A percentile compares a stretch with the other conserved stretches of the same genome.
phyloP scores from a whole-genome alignment of 1,139 yeast genomes.

The Nakaseomyces kungkrabaensis region DNA sequence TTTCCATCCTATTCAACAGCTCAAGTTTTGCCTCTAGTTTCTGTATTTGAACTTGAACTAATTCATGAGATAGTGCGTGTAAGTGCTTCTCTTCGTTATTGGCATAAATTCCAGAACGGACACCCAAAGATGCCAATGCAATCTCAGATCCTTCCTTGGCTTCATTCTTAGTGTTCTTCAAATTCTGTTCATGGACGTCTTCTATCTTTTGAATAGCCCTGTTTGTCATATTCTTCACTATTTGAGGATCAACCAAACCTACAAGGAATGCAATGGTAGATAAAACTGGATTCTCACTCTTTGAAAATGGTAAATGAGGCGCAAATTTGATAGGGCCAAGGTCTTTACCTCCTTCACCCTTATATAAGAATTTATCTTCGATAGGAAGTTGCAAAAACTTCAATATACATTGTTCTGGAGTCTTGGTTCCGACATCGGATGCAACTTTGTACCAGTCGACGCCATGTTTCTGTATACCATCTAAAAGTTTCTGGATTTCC shows the following conservation, averaged over 20 bases:
- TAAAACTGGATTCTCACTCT: constrained; percentile 86
- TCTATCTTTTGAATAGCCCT: constrained; percentile 48
- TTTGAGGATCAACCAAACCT: constrained; percentile 76
- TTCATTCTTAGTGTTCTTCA: constrained; percentile 1
- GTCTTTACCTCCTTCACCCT: constrained; percentile 30
- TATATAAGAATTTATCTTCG: constrained; percentile 58
- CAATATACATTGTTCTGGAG: constrained; percentile 74
- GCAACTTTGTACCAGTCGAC: constrained; percentile 75
- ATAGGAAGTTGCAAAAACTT: constrained; percentile 74
- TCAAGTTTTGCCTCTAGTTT: constrained; percentile 69
- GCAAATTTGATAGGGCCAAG: constrained; percentile 75
- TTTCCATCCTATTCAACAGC: constrained; percentile 65
- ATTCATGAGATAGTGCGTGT: constrained; percentile 46
- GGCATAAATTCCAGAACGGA: constrained; percentile 76
- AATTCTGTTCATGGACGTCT: constrained; percentile 35
- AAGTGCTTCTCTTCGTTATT: constrained; percentile 75
- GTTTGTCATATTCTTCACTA: constrained; percentile 72
- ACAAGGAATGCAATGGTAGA: constrained; percentile 83
- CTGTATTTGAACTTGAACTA: constrained; percentile 62
- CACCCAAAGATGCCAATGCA: constrained; percentile 62
- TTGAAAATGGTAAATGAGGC: constrained; percentile 72
- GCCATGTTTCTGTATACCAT: constrained; percentile 49
- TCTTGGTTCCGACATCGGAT: constrained; percentile 48
- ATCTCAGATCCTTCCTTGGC: constrained; percentile 43
- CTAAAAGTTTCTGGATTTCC: constrained; percentile 48